A percentile compares a stretch with the other conserved stretches of the same genome.
Evolutionary conservation across 495 filamentous ascomycete genomes (phyloP).

Genomic region (Talaromyces thailandensis): DNA sequence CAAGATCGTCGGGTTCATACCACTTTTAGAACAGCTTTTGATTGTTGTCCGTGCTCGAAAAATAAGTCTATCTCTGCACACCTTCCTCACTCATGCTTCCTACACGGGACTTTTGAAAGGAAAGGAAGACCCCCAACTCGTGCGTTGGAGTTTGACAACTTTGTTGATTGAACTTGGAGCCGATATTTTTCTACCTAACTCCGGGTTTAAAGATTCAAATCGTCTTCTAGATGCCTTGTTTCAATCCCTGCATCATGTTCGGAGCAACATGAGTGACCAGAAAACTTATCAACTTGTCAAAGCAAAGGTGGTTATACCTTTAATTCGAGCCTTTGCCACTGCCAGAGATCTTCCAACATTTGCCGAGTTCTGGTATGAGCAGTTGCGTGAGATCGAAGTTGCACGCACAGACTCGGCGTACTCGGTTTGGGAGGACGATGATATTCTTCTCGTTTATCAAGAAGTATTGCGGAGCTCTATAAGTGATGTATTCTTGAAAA

Average conservation of each 20-base stretch:
- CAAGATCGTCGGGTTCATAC: conserved; percentile 25
- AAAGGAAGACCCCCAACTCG: conserved; percentile 24
- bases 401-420: conserved; percentile 19
- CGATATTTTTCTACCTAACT: conserved; percentile 58
- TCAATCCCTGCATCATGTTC: conserved; percentile 3
- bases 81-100: conserved; percentile 32
- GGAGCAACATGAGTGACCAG: conserved; percentile 13
- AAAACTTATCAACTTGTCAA: conserved; percentile 25
- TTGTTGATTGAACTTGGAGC: conserved; percentile 55
- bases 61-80: conserved; percentile 34
- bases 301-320: conserved; percentile 39
- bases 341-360: conserved; percentile 61
- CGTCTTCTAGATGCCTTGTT: conserved; percentile 34
- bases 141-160: conserved; percentile 54
- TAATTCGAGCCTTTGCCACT: conserved; percentile 53
- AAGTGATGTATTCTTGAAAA: conserved; percentile 19
- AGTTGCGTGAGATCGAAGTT: conserved; percentile 42
- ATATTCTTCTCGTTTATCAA: conserved; percentile 36
- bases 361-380: conserved; percentile 54
- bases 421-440: conserved; percentile 54
- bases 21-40: conserved; percentile 30
- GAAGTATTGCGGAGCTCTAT: conserved; percentile 29
- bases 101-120: conserved; percentile 31
- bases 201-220: conserved; percentile 29
- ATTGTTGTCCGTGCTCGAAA: conserved; percentile 31